Evolutionary conservation across 257 asterid species (phyloP).

Genomic region (Leptodermis oblonga): DNA sequence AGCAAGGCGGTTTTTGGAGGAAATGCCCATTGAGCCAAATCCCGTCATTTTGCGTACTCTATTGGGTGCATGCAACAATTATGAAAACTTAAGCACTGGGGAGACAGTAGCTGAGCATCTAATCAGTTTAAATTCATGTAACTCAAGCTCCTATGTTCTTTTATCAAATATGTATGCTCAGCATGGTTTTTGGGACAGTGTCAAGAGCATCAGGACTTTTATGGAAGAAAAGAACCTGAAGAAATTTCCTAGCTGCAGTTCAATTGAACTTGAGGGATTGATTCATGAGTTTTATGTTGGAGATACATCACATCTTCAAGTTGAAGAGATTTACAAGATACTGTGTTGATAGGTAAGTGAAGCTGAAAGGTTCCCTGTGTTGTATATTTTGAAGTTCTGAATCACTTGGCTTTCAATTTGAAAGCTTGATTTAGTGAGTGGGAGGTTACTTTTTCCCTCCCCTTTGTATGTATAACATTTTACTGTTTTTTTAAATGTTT

Average conservation of each 20-base stretch:
- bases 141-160: constrained; percentile 68
- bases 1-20: constrained; percentile 55
- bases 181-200: constrained; percentile 64
- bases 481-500: too few species aligned
- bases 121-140: constrained; percentile 34
- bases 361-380: neutral
- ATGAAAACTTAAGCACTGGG: constrained; percentile 46
- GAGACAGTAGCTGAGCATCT: constrained; percentile 53
- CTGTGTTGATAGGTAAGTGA: constrained; percentile 17
- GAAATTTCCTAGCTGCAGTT: constrained; percentile 75
- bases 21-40: constrained; percentile 75
- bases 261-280: constrained; percentile 76
- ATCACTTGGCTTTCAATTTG: neutral
- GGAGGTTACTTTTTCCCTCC: too few species aligned
- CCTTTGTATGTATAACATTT: too few species aligned
- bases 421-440: too few species aligned
- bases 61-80: constrained; percentile 59
- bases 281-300: constrained; percentile 77
- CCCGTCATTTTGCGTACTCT: constrained; percentile 64
- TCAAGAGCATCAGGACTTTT: constrained; percentile 45
- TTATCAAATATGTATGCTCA: constrained; percentile 72
- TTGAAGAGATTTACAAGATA: constrained; percentile 31
- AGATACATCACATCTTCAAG: constrained; percentile 37
- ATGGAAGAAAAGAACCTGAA: constrained; percentile 60
- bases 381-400: neutral